These are phyloP conservation scores for Wallacemonas sp. DNA, from an alignment of 208 protist species.

Conservation along the genomic window DNA sequence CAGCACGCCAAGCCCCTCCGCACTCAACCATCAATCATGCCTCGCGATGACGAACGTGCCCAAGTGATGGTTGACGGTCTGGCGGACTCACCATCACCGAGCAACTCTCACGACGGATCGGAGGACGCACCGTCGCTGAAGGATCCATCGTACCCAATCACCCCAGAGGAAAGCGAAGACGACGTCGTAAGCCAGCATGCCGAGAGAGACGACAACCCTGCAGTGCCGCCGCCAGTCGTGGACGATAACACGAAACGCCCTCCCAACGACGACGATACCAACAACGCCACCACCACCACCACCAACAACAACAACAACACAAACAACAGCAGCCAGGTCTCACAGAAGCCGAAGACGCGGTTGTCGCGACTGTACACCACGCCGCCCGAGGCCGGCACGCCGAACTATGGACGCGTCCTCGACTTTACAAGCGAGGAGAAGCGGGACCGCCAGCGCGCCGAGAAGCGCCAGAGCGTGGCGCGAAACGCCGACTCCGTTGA, in stretches of 20 bases:
- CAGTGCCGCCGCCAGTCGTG: no score
- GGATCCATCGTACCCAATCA: constrained; percentile 1
- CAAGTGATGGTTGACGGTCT: constrained; percentile 1
- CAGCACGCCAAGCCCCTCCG: constrained; percentile 14
- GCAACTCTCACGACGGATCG: neutral
- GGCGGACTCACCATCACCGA: neutral
- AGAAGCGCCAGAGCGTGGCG: constrained; percentile 8
- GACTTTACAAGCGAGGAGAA: constrained; percentile 64
- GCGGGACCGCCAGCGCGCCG: constrained; percentile 19
- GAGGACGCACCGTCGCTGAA: neutral
- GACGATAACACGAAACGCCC: no score
- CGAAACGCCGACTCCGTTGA: neutral
- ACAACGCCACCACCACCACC: no score
- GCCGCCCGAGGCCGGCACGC: constrained; percentile 8
- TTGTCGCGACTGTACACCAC: constrained; percentile 3
- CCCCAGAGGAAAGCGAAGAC: neutral
- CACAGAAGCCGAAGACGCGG: neutral
- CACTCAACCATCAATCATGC: no score
- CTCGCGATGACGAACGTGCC: no score
- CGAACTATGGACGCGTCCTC: constrained; percentile 68
- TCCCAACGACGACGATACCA: no score
- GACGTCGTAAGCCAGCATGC: no score
- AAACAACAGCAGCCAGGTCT: neutral
- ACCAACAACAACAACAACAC: no score
- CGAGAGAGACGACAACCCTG: no score